These are phyloP conservation scores for Leccinum disarticulatum DNA, from an alignment of 768 basidiomycete genomes.

Conservation along the genomic window DNA sequence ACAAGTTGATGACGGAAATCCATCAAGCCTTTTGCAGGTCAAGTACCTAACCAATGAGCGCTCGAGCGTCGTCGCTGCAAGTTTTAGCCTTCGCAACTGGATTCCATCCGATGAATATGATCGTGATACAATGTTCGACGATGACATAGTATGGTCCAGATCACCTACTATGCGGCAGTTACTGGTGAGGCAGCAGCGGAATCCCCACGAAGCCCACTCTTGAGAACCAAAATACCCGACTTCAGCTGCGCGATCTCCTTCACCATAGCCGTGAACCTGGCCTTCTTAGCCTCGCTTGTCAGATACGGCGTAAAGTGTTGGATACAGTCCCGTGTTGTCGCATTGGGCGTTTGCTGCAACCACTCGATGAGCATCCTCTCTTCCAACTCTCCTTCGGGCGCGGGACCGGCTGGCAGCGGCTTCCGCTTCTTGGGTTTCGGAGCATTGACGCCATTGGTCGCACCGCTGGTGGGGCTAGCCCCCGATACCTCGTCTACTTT, in stretches of 20 bases:
- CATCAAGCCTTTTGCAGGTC: background rate
- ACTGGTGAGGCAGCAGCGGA: constrained; percentile 25
- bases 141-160: constrained; percentile 12
- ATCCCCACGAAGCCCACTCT: constrained; percentile 40
- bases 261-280: constrained; percentile 73
- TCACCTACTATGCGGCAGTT: constrained; percentile 26
- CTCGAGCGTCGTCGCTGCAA: background rate
- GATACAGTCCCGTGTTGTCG: constrained; percentile 79
- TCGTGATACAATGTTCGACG: constrained; percentile 20
- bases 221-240: constrained; percentile 60
- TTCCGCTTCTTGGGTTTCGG: constrained; percentile 60
- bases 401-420: constrained; percentile 36
- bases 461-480: constrained; percentile 7
- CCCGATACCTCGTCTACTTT: constrained; percentile 49
- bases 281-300: constrained; percentile 66
- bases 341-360: constrained; percentile 65
- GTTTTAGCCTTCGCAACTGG: constrained; percentile 4
- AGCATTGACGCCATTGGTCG: constrained; percentile 23
- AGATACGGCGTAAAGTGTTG: constrained; percentile 76
- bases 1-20: background rate
- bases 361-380: constrained; percentile 70
- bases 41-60: background rate
- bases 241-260: constrained; percentile 77
- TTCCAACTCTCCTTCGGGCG: constrained; percentile 59
- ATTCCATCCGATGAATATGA: constrained; percentile 17